These are phyloP conservation scores for Dioszegia hungarica DNA, from an alignment of 768 basidiomycete species.

Conservation along the genomic window DNA sequence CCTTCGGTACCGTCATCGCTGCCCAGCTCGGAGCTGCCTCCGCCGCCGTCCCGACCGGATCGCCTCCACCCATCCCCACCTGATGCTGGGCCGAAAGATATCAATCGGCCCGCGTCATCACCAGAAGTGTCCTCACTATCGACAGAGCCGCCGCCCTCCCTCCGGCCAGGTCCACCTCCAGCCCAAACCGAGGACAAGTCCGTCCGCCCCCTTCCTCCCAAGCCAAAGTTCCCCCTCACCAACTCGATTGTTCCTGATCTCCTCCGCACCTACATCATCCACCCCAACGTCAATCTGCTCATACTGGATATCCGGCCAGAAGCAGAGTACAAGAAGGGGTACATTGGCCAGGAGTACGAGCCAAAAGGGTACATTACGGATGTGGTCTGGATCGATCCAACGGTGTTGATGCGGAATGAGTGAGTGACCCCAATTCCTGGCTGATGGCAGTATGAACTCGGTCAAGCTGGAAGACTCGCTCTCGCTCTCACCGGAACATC, in stretches of 20 bases:
- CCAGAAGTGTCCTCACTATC: slow-evolving; percentile 3
- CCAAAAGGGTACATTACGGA: slow-evolving; percentile 48
- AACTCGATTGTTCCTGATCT: slow-evolving; percentile 61
- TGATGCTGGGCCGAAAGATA: not conserved
- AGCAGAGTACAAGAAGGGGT: slow-evolving; percentile 68
- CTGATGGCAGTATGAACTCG: slow-evolving; percentile 58
- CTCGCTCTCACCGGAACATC: slow-evolving; percentile 63
- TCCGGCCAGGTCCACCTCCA: slow-evolving; percentile 4
- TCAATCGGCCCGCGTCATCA: slow-evolving; percentile 11
- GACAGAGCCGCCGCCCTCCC: not conserved
- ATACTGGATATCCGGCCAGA: slow-evolving; percentile 78
- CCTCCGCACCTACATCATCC: slow-evolving; percentile 59
- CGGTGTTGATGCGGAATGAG: slow-evolving; percentile 65
- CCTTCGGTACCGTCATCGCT: slow-evolving; percentile 33
- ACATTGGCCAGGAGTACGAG: slow-evolving; percentile 57
- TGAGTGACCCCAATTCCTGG: slow-evolving; percentile 49
- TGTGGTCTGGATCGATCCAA: slow-evolving; percentile 78
- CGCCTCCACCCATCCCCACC: slow-evolving; percentile 5
- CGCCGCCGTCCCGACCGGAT: slow-evolving; percentile 19
- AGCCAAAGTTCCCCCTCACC: slow-evolving; percentile 56
- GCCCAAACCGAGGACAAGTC: slow-evolving; percentile 6
- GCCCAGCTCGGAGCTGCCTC: slow-evolving; percentile 13
- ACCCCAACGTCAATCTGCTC: slow-evolving; percentile 58
- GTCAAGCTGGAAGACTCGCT: slow-evolving; percentile 69
- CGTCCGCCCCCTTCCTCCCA: slow-evolving; percentile 33